Evolutionary conservation across 129 eudicot genomes (phyloP).

Genomic region (Gnaphalium uliginosum): DNA sequence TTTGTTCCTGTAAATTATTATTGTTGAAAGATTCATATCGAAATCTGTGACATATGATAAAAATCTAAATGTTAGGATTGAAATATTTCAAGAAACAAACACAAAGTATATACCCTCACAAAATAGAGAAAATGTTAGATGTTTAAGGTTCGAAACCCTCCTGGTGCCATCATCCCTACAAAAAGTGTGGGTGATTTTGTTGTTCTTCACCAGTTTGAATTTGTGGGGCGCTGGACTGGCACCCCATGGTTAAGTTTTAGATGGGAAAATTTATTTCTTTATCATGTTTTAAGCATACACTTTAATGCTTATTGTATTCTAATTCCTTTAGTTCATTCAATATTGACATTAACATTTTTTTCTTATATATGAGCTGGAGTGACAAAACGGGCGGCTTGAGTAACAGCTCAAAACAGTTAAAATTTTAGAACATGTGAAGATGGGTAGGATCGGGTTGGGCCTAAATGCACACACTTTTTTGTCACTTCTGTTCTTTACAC

Average conservation of each 20-base stretch:
- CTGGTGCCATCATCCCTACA: no score
- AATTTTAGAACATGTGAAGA: background rate
- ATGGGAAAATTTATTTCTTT: background rate
- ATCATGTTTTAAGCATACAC: conserved; percentile 12
- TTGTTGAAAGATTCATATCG: conserved; percentile 3
- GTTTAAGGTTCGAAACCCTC: no score
- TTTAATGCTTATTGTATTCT: background rate
- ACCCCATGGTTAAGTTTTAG: no score
- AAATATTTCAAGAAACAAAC: no score
- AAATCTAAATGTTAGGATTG: background rate
- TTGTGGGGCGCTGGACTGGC: no score
- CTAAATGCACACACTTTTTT: background rate
- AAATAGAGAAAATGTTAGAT: no score
- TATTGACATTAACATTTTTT: background rate
- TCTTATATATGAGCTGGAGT: background rate
- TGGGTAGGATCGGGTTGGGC: background rate
- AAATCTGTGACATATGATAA: background rate
- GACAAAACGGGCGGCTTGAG: background rate
- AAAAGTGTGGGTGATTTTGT: no score
- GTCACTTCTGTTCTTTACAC: background rate
- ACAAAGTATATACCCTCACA: no score
- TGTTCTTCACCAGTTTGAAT: no score
- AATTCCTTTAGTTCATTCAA: background rate
- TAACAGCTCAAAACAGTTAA: background rate
- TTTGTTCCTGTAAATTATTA: conserved; percentile 4